Base-by-base conservation (phyloP, 306 rosid genomes). In the Rosa persica region DNA sequence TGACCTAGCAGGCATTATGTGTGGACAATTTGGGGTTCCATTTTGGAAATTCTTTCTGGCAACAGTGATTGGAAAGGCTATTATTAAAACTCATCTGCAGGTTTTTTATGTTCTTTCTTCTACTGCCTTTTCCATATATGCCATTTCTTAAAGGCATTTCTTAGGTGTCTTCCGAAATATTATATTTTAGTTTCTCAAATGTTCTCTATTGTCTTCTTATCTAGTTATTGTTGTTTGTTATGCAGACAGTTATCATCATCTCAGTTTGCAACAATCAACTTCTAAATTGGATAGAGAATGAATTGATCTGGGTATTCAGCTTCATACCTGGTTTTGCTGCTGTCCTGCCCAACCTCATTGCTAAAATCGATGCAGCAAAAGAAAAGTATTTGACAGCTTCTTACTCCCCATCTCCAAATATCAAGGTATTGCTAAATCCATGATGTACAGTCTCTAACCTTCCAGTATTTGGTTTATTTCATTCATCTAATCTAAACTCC, bases 1-100 rank as follows among this genome's bases (percentile, higher is more conserved):
- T 83, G 99, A 93, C 90, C 92, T 96, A 71, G 99, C 99, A 70
- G 99, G 99, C 87, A 96, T 96, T 80, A 91, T 96, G 99, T 96
- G 99, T 83, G 99, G 99, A 80, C 99, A 96, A 89, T 93, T 91
- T 81, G 96, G 98, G 46, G 79, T 91, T 83, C 89, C 99, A 8
- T 96, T 96, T 78, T 91, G 98, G 98, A 80, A 90, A 68, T 93
- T 96, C 76, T 96, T 96, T 72, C 86, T 90, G 25, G 90, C 98
- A 75, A 96, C 99, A 49, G 79, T 91, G 88, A 83, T 91, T 77
- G 99, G 99, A 82, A 96, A 96, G 85, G 99, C 99, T 78, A 52
- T 96, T 76, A 87, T 96, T 77, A 96, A 96, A 88, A 88, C 99
- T 81, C 99, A 96, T 86, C 85, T 96, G 78, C 99, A 96, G 97